phyloP scores from a whole-genome alignment of 2,329 filamentous ascomycete species.

The Diaporthe sp. region DNA sequence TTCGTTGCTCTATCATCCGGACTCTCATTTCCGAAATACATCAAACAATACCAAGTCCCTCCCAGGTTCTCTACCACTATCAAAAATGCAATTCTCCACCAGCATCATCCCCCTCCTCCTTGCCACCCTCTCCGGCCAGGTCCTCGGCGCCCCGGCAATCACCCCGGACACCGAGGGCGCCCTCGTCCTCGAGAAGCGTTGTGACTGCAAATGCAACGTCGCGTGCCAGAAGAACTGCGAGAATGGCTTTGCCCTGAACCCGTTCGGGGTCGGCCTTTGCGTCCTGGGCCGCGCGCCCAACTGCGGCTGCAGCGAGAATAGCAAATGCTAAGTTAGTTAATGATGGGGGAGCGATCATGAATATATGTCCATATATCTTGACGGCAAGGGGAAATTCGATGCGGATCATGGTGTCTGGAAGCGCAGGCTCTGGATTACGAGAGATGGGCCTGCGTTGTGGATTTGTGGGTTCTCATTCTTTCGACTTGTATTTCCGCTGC shows the following conservation, averaged over 20 bases:
- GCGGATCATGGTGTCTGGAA: too few species aligned
- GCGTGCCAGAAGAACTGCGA: neutral
- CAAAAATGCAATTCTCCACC: neutral
- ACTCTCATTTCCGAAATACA: neutral
- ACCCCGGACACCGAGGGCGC: neutral
- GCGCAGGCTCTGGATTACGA: too few species aligned
- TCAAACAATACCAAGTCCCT: neutral
- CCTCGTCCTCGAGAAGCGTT: neutral
- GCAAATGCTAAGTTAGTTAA: neutral
- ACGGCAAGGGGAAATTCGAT: too few species aligned
- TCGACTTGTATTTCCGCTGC: too few species aligned
- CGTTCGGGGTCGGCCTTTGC: neutral
- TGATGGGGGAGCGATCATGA: too few species aligned
- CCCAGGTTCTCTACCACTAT: too few species aligned
- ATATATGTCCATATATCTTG: too few species aligned
- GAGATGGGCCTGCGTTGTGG: too few species aligned
- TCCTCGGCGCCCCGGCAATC: neutral
- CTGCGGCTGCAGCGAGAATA: neutral
- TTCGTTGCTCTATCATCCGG: neutral
- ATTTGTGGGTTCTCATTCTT: too few species aligned
- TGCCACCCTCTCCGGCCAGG: neutral
- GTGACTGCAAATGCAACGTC: neutral
- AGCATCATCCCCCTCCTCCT: neutral
- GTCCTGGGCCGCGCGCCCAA: neutral
- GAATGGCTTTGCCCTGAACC: neutral